A percentile compares a stretch with the other conserved stretches of the same genome.
These are phyloP conservation scores for Trifolium fragiferum DNA, from an alignment of 306 rosid genomes.

Conservation along the genomic window DNA sequence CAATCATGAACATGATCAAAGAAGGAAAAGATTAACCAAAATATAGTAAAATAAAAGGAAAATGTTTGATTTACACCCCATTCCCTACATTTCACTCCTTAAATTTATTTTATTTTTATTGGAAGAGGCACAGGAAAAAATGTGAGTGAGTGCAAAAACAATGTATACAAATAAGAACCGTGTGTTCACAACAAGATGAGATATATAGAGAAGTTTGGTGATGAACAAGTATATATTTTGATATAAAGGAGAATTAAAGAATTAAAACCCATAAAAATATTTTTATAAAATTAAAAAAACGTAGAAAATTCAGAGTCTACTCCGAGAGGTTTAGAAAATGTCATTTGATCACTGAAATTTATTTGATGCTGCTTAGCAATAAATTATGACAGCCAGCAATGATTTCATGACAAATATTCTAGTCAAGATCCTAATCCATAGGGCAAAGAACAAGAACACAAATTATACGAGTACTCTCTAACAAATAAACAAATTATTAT, in stretches of 20 bases:
- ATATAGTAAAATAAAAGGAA: too few species aligned
- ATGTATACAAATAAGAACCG: too few species aligned
- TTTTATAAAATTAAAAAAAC: background rate
- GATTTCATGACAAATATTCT: background rate
- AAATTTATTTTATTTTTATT: too few species aligned
- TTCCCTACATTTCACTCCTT: too few species aligned
- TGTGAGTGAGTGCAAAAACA: too few species aligned
- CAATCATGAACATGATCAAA: too few species aligned
- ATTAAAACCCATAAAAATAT: background rate
- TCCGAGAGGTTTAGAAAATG: background rate
- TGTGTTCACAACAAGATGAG: too few species aligned
- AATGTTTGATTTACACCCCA: too few species aligned
- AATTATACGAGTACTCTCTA: background rate
- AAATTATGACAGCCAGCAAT: background rate
- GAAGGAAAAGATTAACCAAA: too few species aligned
- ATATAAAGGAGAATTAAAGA: background rate
- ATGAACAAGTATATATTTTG: too few species aligned
- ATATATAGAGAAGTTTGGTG: too few species aligned
- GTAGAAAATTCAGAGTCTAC: background rate
- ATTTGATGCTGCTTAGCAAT: background rate
- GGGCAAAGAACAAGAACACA: background rate
- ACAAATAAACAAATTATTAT: background rate
- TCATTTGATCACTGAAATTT: background rate
- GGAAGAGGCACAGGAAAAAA: too few species aligned
- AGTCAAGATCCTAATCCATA: conserved; percentile 46